phyloP scores from a whole-genome alignment of 495 filamentous ascomycete genomes.

The Neurospora terricola region DNA sequence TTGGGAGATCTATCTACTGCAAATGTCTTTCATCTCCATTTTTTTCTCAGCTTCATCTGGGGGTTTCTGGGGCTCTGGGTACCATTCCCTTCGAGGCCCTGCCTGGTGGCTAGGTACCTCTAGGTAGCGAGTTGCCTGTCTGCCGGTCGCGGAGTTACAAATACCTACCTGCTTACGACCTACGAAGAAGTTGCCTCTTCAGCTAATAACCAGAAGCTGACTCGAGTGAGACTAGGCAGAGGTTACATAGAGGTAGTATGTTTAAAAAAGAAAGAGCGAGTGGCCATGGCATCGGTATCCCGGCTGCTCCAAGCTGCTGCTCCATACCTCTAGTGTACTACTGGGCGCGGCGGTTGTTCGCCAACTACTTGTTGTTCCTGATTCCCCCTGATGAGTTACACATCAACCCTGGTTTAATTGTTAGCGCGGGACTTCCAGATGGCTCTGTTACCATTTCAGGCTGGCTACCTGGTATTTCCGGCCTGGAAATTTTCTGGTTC shows the following conservation, averaged over 20 bases:
- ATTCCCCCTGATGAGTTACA: background rate
- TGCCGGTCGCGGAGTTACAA: background rate
- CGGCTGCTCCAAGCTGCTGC: background rate
- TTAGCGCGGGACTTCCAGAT: too few species aligned
- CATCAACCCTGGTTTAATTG: too few species aligned
- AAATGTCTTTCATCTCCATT: background rate
- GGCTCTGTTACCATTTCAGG: too few species aligned
- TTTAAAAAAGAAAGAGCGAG: background rate
- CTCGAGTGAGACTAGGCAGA: too few species aligned
- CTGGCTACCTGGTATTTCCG: too few species aligned
- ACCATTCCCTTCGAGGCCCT: background rate
- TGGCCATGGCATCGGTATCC: background rate
- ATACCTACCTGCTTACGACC: background rate
- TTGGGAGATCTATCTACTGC: background rate
- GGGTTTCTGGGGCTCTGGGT: background rate
- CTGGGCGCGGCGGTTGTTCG: background rate
- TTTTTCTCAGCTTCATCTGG: background rate
- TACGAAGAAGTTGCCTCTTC: background rate
- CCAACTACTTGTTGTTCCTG: background rate
- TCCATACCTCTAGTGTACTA: background rate
- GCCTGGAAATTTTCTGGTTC: too few species aligned
- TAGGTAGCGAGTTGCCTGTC: background rate
- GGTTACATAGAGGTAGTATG: background rate
- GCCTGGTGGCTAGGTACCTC: background rate
- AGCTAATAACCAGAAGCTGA: background rate